phyloP scores from a whole-genome alignment of 805 yeast genomes.

The Candida insectorum region DNA sequence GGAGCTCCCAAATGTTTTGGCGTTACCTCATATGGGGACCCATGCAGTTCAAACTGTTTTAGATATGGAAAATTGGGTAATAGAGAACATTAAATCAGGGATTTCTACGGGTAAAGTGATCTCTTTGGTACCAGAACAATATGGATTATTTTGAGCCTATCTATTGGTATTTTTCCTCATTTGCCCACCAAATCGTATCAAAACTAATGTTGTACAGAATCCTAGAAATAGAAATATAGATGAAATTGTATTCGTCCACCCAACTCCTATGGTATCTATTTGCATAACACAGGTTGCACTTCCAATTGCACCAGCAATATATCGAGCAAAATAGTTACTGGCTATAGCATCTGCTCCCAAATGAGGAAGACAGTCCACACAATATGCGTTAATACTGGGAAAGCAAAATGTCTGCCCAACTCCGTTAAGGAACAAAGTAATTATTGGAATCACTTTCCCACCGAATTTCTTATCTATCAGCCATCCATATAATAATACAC shows the following conservation, averaged over 20 bases:
- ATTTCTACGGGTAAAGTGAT: conserved; percentile 64
- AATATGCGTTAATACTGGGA: conserved; percentile 51
- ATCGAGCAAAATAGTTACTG: conserved; percentile 46
- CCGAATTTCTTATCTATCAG: conserved; percentile 43
- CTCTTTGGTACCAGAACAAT: conserved; percentile 77
- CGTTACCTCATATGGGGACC: conserved; percentile 90
- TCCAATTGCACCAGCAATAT: conserved; percentile 46
- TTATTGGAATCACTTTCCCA: conserved; percentile 51
- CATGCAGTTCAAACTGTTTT: conserved; percentile 67
- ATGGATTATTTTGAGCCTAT: too few species aligned
- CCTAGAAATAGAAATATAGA: conserved; percentile 40
- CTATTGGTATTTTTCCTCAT: too few species aligned
- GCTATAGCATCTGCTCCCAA: conserved; percentile 51
- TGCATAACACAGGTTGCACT: conserved; percentile 44
- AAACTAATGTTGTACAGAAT: conserved; percentile 19
- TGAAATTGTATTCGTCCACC: conserved; percentile 52
- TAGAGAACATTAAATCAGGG: conserved; percentile 57
- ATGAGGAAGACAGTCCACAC: conserved; percentile 53
- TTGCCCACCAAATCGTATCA: conserved; percentile 40
- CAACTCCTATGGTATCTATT: conserved; percentile 47
- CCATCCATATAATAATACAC: conserved; percentile 53
- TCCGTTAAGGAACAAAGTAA: conserved; percentile 45
- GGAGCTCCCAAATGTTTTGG: conserved; percentile 63
- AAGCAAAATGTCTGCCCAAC: conserved; percentile 47
- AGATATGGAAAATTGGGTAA: conserved; percentile 77